These are phyloP conservation scores for Apostasia shenzhenica DNA, from an alignment of 106 monocot species.

Conservation along the genomic window DNA sequence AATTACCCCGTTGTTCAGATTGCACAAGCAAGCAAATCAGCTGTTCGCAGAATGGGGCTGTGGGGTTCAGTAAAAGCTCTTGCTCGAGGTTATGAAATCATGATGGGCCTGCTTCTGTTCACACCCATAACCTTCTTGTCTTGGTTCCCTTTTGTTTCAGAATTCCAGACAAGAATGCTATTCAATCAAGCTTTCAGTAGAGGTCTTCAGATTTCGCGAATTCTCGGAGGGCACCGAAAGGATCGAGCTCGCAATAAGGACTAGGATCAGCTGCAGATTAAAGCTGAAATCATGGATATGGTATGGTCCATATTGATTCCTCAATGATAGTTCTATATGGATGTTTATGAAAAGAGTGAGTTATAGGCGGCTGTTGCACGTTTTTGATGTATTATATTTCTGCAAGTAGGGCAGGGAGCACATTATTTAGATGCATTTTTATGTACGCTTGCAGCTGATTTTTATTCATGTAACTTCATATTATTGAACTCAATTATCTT, in stretches of 20 bases:
- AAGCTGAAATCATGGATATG: no score
- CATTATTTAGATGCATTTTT: no score
- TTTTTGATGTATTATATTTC: no score
- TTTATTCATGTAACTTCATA: no score
- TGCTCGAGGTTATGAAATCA: constrained; percentile 83
- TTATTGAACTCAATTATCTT: no score
- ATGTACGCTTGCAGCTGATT: no score
- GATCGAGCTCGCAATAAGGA: constrained; percentile 47
- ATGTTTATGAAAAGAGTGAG: no score
- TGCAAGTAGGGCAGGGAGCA: no score
- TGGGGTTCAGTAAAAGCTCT: constrained; percentile 75
- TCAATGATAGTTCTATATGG: no score
- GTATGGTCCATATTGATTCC: no score
- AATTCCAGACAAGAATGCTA: constrained; percentile 92
- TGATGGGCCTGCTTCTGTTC: constrained; percentile 81
- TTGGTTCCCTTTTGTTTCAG: constrained; percentile 96
- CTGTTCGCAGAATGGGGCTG: constrained; percentile 28
- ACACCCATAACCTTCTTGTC: constrained; percentile 81
- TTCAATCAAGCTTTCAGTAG: constrained; percentile 97
- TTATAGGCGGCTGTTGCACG: no score
- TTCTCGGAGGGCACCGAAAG: constrained; percentile 81
- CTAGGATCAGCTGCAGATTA: not conserved
- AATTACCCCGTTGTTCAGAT: constrained; percentile 35
- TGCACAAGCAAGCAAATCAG: constrained; percentile 66
- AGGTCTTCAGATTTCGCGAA: constrained; percentile 92